Evolutionary conservation across 495 filamentous ascomycete genomes (phyloP).

Genomic region (Neurospora sp.): DNA sequence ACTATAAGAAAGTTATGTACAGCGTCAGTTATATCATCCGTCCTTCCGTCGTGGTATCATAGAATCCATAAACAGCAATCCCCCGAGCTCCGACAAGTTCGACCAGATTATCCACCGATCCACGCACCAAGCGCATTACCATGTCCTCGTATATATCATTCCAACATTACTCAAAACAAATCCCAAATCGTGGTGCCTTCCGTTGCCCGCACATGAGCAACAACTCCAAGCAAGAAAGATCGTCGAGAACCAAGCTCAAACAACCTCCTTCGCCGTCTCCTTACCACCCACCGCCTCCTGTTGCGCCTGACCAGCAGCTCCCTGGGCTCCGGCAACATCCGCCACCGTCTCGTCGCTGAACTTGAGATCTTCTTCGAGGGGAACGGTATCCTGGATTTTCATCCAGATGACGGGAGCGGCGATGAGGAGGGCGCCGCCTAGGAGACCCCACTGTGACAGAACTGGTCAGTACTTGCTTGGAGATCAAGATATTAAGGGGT

Average conservation of each 20-base stretch:
- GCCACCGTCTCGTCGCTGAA: slow-evolving; percentile 71
- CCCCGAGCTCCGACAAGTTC: neutral
- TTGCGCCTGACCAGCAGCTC: neutral
- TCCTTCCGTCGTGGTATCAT: neutral
- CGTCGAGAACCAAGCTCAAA: no score
- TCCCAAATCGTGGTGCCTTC: neutral
- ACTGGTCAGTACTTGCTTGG: no score
- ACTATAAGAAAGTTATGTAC: neutral
- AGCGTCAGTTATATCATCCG: neutral
- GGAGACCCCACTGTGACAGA: slow-evolving; percentile 56
- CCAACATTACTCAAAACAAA: neutral
- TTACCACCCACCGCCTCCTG: neutral
- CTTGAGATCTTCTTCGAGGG: slow-evolving; percentile 67
- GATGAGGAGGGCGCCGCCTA: slow-evolving; percentile 58
- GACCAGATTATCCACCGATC: neutral
- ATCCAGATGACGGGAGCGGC: slow-evolving; percentile 72
- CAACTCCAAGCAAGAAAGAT: no score
- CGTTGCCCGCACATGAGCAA: neutral
- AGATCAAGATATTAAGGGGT: no score
- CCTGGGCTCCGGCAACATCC: slow-evolving; percentile 41
- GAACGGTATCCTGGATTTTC: slow-evolving; percentile 64
- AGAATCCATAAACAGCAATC: neutral
- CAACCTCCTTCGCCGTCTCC: neutral
- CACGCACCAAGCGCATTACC: neutral
- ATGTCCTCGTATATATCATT: neutral